Percentiles rank a stretch among this genome's conserved stretches.
These are phyloP conservation scores for Udeniomyces megalosporus DNA, from an alignment of 768 basidiomycete species.

Conservation along the genomic window DNA sequence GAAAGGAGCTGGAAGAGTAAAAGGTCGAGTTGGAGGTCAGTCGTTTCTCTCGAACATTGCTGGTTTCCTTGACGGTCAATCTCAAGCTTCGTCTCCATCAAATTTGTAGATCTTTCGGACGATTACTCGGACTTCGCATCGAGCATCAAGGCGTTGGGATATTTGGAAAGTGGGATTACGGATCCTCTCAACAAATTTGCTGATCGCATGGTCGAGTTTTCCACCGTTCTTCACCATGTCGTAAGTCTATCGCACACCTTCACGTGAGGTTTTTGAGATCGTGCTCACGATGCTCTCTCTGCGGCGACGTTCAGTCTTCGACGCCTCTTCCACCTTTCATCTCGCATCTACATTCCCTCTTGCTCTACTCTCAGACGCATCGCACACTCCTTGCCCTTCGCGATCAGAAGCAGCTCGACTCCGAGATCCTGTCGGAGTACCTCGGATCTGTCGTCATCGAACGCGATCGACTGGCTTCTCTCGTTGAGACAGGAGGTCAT, in stretches of 20 bases:
- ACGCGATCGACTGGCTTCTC: slow-evolving; percentile 75
- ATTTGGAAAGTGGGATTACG: slow-evolving; percentile 94
- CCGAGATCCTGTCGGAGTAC: slow-evolving; percentile 92
- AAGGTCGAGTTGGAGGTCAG: slow-evolving; percentile 72
- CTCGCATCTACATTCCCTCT: slow-evolving; percentile 69
- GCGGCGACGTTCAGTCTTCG: not conserved
- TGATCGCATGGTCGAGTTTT: slow-evolving; percentile 87
- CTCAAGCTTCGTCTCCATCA: not conserved
- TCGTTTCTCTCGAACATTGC: not conserved
- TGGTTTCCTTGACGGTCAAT: not conserved
- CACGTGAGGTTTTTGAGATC: too few relatives aligned
- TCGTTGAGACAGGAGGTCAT: slow-evolving; percentile 36
- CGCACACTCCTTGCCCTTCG: slow-evolving; percentile 85
- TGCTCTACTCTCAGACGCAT: slow-evolving; percentile 87
- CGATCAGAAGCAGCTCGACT: slow-evolving; percentile 97
- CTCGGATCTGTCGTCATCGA: slow-evolving; percentile 82
- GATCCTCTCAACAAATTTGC: slow-evolving; percentile 95
- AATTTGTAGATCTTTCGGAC: slow-evolving; percentile 79
- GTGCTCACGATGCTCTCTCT: not conserved
- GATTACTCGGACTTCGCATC: slow-evolving; percentile 97
- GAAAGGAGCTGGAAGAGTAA: slow-evolving; percentile 58
- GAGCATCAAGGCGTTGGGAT: slow-evolving; percentile 89
- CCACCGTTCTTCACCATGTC: slow-evolving; percentile 56
- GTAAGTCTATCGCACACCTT: too few relatives aligned
- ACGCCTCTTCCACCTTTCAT: slow-evolving; percentile 46